These are phyloP conservation scores for Blastomyces emzantsi DNA, from an alignment of 2,329 filamentous ascomycete species.

Conservation along the genomic window DNA sequence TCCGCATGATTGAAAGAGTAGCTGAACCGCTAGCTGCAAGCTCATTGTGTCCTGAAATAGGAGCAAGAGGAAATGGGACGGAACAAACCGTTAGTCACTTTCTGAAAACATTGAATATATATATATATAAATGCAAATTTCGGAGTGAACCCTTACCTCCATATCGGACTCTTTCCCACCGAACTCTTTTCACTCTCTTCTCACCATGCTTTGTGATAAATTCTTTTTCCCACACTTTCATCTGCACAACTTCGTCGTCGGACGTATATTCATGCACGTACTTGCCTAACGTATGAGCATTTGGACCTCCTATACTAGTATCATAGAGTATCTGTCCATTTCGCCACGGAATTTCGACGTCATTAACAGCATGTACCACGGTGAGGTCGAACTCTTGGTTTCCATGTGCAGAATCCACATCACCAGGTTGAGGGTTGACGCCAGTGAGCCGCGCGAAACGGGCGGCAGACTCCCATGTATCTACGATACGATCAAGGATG, in stretches of 20 bases:
- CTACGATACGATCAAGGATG: constrained; percentile 57
- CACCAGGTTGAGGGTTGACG: constrained; percentile 21
- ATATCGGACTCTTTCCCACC: constrained; percentile 38
- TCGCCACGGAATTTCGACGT: constrained; percentile 69
- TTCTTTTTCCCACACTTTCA: constrained; percentile 32
- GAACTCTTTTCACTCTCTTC: constrained; percentile 29
- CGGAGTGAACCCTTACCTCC: constrained; percentile 31
- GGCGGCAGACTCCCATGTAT: constrained; percentile 67
- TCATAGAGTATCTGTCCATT: constrained; percentile 36
- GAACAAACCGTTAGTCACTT: background rate
- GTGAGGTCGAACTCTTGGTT: constrained; percentile 52
- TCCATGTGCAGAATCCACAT: constrained; percentile 47
- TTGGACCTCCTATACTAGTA: constrained; percentile 27
- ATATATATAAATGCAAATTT: background rate
- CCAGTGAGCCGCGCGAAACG: constrained; percentile 47
- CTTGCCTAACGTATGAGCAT: constrained; percentile 21
- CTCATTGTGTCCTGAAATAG: constrained; percentile 30
- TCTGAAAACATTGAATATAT: background rate
- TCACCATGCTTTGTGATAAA: constrained; percentile 10
- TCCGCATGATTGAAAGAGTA: constrained; percentile 30
- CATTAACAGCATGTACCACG: constrained; percentile 71
- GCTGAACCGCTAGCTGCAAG: constrained; percentile 33
- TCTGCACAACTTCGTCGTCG: constrained; percentile 25
- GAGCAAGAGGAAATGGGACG: background rate
- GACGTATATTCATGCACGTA: constrained; percentile 25